Percentiles rank a stretch among this genome's conserved stretches.
Evolutionary conservation across 495 filamentous ascomycete species (phyloP).

Genomic region (Podospora sp.): DNA sequence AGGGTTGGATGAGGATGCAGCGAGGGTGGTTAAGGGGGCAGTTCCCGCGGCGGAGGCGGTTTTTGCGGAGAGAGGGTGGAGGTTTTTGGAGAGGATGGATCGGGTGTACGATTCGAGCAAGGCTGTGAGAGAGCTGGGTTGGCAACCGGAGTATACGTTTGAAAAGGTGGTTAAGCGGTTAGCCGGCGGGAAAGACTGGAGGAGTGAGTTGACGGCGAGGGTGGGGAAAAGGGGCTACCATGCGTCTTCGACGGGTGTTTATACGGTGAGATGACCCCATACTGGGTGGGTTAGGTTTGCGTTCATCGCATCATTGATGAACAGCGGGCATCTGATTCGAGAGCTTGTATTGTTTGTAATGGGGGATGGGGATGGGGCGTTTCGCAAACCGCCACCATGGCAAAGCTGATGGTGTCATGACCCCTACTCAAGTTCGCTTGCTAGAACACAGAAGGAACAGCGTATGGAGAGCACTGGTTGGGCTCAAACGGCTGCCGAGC

Average conservation of each 20-base stretch:
- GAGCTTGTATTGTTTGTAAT: too few species aligned
- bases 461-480: background rate
- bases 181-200: constrained; percentile 31
- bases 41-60: constrained; percentile 18
- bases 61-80: constrained; percentile 31
- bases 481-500: background rate
- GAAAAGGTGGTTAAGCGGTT: constrained; percentile 27
- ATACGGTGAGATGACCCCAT: constrained; percentile 23
- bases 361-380: background rate
- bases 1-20: constrained; percentile 21
- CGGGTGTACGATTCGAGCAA: constrained; percentile 35
- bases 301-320: too few species aligned
- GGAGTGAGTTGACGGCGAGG: constrained; percentile 28
- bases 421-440: too few species aligned
- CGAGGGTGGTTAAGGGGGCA: background rate
- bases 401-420: too few species aligned
- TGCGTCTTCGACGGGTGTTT: constrained; percentile 31
- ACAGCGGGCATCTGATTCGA: too few species aligned
- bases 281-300: too few species aligned
- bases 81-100: constrained; percentile 30
- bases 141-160: constrained; percentile 35
- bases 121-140: constrained; percentile 31
- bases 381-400: background rate
- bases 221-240: constrained; percentile 39
- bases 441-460: too few species aligned